A percentile compares a stretch with the other conserved stretches of the same genome.
phyloP scores from a whole-genome alignment of 129 eudicot species.

The Arctium lappa region DNA sequence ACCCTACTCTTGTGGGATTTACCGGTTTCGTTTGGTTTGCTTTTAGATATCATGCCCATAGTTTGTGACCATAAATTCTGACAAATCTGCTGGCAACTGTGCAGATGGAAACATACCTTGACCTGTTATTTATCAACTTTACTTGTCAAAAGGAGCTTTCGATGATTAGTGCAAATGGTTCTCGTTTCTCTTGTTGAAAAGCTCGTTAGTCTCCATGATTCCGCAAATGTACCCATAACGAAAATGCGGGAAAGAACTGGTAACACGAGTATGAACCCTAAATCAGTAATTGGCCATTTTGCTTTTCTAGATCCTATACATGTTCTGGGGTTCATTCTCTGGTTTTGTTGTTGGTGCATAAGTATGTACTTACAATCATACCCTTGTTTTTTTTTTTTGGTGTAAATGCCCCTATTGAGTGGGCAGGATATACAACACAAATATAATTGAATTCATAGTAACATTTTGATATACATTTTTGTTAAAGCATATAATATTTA shows the following conservation, averaged over 20 bases:
- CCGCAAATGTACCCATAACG: neutral
- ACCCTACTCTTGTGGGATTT: no score
- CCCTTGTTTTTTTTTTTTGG: constrained; percentile 7
- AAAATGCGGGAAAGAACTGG: neutral
- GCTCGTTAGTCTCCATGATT: neutral
- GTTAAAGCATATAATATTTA: neutral
- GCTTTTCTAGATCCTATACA: constrained; percentile 17
- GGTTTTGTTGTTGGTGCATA: constrained; percentile 20
- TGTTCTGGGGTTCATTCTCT: constrained; percentile 22
- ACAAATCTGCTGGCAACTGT: neutral
- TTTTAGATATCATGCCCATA: neutral
- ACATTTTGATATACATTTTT: neutral
- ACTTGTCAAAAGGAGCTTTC: constrained; percentile 10
- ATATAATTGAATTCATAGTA: neutral
- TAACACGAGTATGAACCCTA: constrained; percentile 14
- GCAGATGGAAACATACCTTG: constrained; percentile 1
- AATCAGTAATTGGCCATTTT: constrained; percentile 7
- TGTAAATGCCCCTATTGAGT: neutral
- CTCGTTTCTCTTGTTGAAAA: neutral
- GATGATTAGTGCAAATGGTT: neutral
- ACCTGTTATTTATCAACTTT: neutral
- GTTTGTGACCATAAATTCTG: neutral
- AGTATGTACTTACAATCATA: constrained; percentile 4
- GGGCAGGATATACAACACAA: neutral
- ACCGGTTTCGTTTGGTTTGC: neutral